phyloP scores from a whole-genome alignment of 2,329 filamentous ascomycete species.

The Trichoderma harzianum region DNA sequence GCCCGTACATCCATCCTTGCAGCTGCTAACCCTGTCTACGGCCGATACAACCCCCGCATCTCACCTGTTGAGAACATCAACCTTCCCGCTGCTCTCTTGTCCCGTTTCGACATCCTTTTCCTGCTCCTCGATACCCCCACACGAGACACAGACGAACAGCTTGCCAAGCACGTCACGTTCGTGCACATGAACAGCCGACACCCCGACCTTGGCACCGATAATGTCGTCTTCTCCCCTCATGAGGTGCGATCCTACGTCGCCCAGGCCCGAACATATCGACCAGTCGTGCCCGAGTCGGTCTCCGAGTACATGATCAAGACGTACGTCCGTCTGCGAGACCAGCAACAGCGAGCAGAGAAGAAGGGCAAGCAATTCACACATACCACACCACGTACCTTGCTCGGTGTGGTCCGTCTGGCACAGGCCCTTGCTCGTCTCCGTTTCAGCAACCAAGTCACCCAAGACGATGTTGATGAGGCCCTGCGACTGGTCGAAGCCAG shows the following conservation, averaged over 20 bases:
- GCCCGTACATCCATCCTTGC: conserved; percentile 93
- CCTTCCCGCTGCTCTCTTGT: conserved; percentile 91
- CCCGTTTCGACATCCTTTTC: conserved; percentile 96
- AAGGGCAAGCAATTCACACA: conserved; percentile 90
- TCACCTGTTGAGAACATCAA: conserved; percentile 99
- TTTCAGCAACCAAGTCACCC: conserved; percentile 79
- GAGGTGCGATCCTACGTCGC: conserved; percentile 97
- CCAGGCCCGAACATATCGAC: conserved; percentile 83
- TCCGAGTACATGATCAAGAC: conserved; percentile 97
- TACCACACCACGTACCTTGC: conserved; percentile 87
- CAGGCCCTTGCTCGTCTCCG: conserved; percentile 90
- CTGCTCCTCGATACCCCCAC: conserved; percentile 92
- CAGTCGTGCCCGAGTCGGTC: conserved; percentile 77
- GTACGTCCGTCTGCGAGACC: conserved; percentile 89
- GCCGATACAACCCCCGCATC: conserved; percentile 94
- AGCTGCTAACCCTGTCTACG: conserved; percentile 94
- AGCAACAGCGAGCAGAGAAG: conserved; percentile 87
- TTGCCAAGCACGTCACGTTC: conserved; percentile 91
- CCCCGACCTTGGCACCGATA: conserved; percentile 63
- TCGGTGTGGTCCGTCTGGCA: conserved; percentile 87
- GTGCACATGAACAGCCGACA: conserved; percentile 97
- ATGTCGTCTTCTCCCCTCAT: conserved; percentile 80
- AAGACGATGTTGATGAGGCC: conserved; percentile 94
- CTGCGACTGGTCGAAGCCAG: conserved; percentile 86
- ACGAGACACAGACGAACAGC: conserved; percentile 84